These are phyloP conservation scores for Protomyces pachydermus DNA, from an alignment of 1,139 yeast species.

Conservation along the genomic window DNA sequence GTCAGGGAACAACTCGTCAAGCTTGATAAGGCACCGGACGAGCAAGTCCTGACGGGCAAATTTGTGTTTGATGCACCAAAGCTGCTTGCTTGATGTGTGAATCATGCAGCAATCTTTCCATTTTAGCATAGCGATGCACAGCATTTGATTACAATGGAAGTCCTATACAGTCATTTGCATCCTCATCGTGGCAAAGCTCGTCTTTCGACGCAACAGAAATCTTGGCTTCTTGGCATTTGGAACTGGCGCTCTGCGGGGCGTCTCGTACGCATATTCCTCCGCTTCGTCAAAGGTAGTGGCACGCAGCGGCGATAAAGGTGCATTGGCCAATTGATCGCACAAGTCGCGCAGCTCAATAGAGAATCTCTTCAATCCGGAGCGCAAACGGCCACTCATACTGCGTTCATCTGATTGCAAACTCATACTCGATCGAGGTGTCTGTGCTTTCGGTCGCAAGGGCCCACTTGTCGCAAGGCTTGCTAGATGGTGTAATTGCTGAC, in stretches of 20 bases:
- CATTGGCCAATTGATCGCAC: not conserved
- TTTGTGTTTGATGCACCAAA: constrained; percentile 45
- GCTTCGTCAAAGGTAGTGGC: not conserved
- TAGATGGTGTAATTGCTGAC: not conserved
- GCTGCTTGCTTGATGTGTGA: not conserved
- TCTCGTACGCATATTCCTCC: not conserved
- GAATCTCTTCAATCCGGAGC: not conserved
- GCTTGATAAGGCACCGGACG: constrained; percentile 74
- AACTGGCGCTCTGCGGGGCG: not conserved
- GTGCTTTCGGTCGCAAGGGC: not conserved
- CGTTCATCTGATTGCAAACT: not conserved
- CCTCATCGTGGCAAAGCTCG: not conserved
- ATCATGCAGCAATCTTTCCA: not conserved
- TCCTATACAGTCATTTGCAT: not conserved
- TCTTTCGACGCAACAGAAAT: not conserved
- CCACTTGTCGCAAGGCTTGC: not conserved
- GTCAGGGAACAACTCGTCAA: constrained; percentile 86
- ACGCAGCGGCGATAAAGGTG: not conserved
- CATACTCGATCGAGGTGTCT: not conserved
- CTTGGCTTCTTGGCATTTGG: not conserved
- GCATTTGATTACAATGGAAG: not conserved
- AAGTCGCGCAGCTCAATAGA: not conserved
- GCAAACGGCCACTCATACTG: not conserved
- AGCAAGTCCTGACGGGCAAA: constrained; percentile 85
- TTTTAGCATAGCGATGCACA: not conserved